Evolutionary conservation across 2,329 filamentous ascomycete genomes (phyloP).

Genomic region (Chaetomiaceae sp.): DNA sequence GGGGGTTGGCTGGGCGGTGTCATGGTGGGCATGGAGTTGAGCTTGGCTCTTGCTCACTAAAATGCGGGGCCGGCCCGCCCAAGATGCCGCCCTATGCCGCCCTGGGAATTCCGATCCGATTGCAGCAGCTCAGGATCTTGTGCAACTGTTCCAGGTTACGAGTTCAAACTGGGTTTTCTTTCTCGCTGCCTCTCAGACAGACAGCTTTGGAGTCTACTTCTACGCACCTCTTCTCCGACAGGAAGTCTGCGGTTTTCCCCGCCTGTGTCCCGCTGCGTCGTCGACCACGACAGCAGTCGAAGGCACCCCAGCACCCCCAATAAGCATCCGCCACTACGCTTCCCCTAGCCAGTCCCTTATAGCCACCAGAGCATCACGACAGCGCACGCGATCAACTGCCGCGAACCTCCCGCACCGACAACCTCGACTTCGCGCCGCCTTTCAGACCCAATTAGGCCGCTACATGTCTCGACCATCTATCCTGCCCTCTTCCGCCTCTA

Average conservation of each 20-base stretch:
- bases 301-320: constrained; percentile 1
- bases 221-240: background rate
- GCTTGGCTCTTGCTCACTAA: background rate
- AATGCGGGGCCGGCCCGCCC: constrained; percentile 9
- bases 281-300: background rate
- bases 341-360: background rate
- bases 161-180: background rate
- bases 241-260: background rate
- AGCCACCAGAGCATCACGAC: constrained; percentile 8
- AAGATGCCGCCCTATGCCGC: constrained; percentile 22
- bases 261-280: background rate
- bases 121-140: background rate
- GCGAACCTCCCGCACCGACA: constrained; percentile 1
- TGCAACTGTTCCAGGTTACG: background rate
- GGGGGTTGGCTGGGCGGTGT: too few species aligned
- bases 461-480: constrained; percentile 25
- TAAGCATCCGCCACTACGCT: too few species aligned
- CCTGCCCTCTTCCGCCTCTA: constrained; percentile 9
- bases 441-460: constrained; percentile 18
- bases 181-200: too few species aligned
- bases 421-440: background rate
- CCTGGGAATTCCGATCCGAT: constrained; percentile 29
- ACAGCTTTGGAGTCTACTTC: too few species aligned
- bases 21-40: too few species aligned
- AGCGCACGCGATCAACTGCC: constrained; percentile 25